Evolutionary conservation across 192 early-diverging fungal genomes (phyloP), one percentile per base, ranked within the genome.

Genomic region (Entomortierella parvispora): DNA sequence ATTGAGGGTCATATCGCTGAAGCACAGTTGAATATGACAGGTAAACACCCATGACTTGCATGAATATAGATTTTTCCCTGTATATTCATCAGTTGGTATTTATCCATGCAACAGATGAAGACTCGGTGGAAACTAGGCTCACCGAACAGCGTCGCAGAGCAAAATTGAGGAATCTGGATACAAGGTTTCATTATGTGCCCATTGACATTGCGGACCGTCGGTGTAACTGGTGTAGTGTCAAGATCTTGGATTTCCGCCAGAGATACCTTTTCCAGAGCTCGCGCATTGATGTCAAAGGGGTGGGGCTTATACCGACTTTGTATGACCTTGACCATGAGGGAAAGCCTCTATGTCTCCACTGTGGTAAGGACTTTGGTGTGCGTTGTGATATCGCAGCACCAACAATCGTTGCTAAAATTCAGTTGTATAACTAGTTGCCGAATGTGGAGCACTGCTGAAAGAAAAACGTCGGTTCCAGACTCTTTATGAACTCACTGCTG

Each of bases 381-480:
- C 44, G 26, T 28, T 33, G 28, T 51, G n/a, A n/a, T n/a, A n/a
- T n/a, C n/a, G n/a, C n/a, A n/a, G n/a, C n/a, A n/a, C n/a, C n/a
- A n/a, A n/a, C n/a, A n/a, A n/a, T n/a, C n/a, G n/a, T n/a, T n/a
- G n/a, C n/a, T n/a, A n/a, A n/a, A n/a, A n/a, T n/a, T n/a, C n/a
- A n/a, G n/a, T n/a, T n/a, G n/a, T n/a, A n/a, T n/a, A n/a, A n/a
- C n/a, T 40, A 71, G 63, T 26, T 2, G 37, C 57, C 5, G 57
- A 74, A 26, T 58, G 59, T 22, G 49, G 63, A 0, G 49, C 50
- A 0, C 33, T 74, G 11, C 63, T 74, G 14, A 66, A 65, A 20
- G 63, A 65, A 32, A 74, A 74, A 33, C 65, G 71, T 25, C 56
- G 64, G 8, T 74, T 74, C 45, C 71, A 74, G 57, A 59, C 37